These are phyloP conservation scores for Podospora fimiseda DNA, from an alignment of 495 filamentous ascomycete genomes.

Conservation along the genomic window DNA sequence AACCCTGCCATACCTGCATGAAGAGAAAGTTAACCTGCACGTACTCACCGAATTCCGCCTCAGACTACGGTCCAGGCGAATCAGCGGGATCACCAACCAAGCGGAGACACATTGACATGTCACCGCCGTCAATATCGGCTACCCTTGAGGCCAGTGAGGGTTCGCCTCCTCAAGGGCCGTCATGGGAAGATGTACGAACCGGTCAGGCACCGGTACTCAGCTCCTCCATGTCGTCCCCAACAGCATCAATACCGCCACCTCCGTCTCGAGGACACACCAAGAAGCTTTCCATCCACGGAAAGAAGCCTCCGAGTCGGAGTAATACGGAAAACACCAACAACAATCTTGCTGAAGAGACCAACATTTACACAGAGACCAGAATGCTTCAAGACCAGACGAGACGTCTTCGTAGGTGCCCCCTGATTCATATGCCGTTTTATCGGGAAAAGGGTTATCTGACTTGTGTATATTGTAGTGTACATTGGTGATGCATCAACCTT, in stretches of 20 bases:
- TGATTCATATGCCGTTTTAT: not conserved
- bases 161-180: constrained; percentile 11
- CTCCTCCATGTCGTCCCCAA: constrained; percentile 18
- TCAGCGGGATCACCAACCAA: constrained; percentile 39
- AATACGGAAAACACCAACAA: constrained; percentile 32
- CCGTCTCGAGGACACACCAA: constrained; percentile 15
- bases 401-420: constrained; percentile 43
- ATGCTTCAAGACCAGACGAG: constrained; percentile 56
- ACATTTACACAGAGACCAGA: constrained; percentile 48
- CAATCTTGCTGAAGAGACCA: constrained; percentile 51
- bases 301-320: constrained; percentile 46
- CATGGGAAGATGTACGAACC: constrained; percentile 22
- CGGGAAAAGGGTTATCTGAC: constrained; percentile 7
- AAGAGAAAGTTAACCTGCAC: constrained; percentile 50
- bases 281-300: constrained; percentile 29
- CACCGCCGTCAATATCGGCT: constrained; percentile 22
- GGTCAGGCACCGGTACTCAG: constrained; percentile 9
- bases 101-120: constrained; percentile 37
- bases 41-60: constrained; percentile 35
- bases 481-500: constrained; percentile 68
- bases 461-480: constrained; percentile 44
- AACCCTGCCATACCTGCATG: constrained; percentile 62
- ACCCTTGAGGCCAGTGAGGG: constrained; percentile 14
- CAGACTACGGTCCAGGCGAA: constrained; percentile 29
- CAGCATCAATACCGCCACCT: constrained; percentile 12